Evolutionary conservation across 2,329 filamentous ascomycete species (phyloP).

Genomic region (Sarocladium kiliense): DNA sequence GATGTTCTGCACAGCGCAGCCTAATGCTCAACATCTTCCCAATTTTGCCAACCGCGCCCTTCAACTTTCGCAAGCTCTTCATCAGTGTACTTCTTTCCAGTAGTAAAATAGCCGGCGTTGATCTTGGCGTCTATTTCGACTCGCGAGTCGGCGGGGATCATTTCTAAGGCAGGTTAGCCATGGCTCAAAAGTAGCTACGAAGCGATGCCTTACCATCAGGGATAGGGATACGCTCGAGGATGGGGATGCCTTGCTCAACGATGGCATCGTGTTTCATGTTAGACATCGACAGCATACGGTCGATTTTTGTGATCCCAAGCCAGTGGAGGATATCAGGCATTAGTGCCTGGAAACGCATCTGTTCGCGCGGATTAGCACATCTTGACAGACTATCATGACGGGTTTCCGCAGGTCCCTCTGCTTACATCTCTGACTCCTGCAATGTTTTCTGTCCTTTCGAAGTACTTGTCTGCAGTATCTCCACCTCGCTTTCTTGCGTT

Average conservation of each 20-base stretch:
- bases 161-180: slow-evolving; percentile 43
- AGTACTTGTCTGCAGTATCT: slow-evolving; percentile 77
- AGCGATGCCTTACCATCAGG: slow-evolving; percentile 71
- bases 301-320: slow-evolving; percentile 92
- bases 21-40: slow-evolving; percentile 16
- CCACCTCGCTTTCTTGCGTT: slow-evolving; percentile 69
- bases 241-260: slow-evolving; percentile 57
- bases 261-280: slow-evolving; percentile 82
- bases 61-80: slow-evolving; percentile 74
- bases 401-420: too few relatives aligned
- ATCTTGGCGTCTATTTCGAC: slow-evolving; percentile 95
- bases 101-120: slow-evolving; percentile 74
- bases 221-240: slow-evolving; percentile 59
- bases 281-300: slow-evolving; percentile 84
- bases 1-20: too few relatives aligned
- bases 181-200: not conserved
- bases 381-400: not conserved
- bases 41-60: slow-evolving; percentile 70
- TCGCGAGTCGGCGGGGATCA: slow-evolving; percentile 82
- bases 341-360: slow-evolving; percentile 90
- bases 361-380: slow-evolving; percentile 50
- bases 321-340: slow-evolving; percentile 94
- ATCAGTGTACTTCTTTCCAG: slow-evolving; percentile 74
- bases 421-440: slow-evolving; percentile 52
- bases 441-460: slow-evolving; percentile 89